Conservation (phyloP, 2,329 filamentous ascomycete genomes). For the Periconia sp. region DNA sequence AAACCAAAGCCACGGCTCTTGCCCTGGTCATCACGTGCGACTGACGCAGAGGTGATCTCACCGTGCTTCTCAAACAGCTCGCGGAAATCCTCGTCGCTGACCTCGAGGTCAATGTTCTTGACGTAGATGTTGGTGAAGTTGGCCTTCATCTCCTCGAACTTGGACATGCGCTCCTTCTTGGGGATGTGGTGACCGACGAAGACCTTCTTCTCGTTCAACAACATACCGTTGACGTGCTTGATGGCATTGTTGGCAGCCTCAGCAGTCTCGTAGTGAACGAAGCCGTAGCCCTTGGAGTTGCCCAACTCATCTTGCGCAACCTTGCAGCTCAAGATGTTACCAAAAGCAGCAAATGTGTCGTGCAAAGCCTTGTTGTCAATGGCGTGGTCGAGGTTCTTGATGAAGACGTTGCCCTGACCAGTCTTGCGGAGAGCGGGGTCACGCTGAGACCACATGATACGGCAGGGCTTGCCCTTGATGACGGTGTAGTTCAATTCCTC, state of each 20-base stretch:
- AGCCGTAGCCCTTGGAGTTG: constrained; percentile 98
- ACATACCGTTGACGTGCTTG: constrained; percentile 99
- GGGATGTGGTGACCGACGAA: constrained; percentile 99
- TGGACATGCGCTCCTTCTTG: constrained; percentile 99
- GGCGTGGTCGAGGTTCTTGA: constrained; percentile 98
- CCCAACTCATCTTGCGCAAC: constrained; percentile 96
- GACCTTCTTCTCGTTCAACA: constrained; percentile 99
- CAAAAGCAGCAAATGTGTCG: constrained; percentile 96
- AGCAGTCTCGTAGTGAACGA: constrained; percentile 99
- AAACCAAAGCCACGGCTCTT: constrained; percentile 96
- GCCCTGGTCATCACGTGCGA: constrained; percentile 84
- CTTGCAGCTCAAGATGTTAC: constrained; percentile 99
- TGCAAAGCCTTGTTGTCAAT: constrained; percentile 99
- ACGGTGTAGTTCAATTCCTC: constrained; percentile 99
- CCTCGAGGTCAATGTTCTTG: constrained; percentile 90
- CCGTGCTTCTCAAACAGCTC: constrained; percentile 89
- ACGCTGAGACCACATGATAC: constrained; percentile 99
- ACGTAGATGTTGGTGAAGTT: constrained; percentile 99
- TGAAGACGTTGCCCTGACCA: constrained; percentile 98
- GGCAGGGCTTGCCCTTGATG: constrained; percentile 98
- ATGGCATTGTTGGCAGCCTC: constrained; percentile 96
- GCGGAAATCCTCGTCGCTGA: constrained; percentile 91
- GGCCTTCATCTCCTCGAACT: constrained; percentile 99
- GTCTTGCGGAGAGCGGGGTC: constrained; percentile 99
- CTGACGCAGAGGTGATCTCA: constrained; percentile 91